A percentile compares a stretch with the other conserved stretches of the same genome.
phyloP scores from a whole-genome alignment of 208 protist genomes.

The Naegleria lovaniensis region DNA sequence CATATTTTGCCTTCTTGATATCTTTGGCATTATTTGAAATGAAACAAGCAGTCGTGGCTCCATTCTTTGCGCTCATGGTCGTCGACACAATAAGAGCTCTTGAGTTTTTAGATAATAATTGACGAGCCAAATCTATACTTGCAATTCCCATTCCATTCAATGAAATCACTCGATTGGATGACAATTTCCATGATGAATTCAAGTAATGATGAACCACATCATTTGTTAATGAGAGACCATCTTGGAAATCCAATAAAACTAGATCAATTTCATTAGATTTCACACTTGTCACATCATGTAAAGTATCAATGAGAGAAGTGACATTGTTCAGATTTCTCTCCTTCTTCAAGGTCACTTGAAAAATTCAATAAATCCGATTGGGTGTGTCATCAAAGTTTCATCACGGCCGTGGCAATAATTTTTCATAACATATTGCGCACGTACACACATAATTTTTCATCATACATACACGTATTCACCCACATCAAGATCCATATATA shows the following conservation, averaged over 20 bases:
- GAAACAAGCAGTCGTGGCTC: background rate
- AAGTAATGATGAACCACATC: background rate
- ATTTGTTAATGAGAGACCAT: background rate
- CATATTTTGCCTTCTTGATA: background rate
- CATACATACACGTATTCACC: too few species aligned
- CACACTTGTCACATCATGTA: background rate
- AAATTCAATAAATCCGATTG: background rate
- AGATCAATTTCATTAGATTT: background rate
- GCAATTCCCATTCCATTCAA: background rate
- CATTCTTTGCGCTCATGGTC: background rate
- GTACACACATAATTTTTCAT: too few species aligned
- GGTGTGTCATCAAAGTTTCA: too few species aligned
- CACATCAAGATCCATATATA: too few species aligned
- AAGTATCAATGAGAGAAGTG: background rate
- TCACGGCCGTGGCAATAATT: too few species aligned
- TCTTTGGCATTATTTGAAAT: background rate
- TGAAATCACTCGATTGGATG: background rate
- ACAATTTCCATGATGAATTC: background rate
- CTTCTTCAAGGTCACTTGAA: background rate
- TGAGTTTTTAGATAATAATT: background rate
- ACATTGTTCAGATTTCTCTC: background rate
- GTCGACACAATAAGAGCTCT: background rate
- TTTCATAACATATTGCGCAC: too few species aligned
- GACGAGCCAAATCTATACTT: background rate
- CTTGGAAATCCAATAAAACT: background rate